Conservation (phyloP, 805 yeast species). For the Yamadazyma nakazawae region DNA sequence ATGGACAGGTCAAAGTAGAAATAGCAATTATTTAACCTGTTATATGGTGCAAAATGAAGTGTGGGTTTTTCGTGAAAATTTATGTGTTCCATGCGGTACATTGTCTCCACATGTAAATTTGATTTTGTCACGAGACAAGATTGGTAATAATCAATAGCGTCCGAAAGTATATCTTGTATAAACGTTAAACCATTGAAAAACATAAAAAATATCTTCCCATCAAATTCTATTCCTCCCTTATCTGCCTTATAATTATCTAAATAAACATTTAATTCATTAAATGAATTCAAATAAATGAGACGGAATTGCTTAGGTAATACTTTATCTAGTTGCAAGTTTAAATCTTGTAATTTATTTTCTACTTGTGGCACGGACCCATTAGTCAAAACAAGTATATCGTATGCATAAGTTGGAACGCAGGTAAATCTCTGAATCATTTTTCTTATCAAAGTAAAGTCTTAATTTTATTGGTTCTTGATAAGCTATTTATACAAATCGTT, state of each 20-base stretch:
- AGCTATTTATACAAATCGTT: conserved; percentile 9
- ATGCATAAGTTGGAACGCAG: conserved; percentile 29
- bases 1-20: conserved; percentile 34
- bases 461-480: conserved; percentile 17
- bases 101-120: conserved; percentile 1
- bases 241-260: conserved; percentile 21
- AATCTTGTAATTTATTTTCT: conserved; percentile 22
- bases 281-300: conserved; percentile 10
- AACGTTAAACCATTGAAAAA: conserved; percentile 33
- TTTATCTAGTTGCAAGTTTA: conserved; percentile 18
- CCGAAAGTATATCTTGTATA: conserved; percentile 29
- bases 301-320: conserved; percentile 11
- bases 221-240: conserved; percentile 12
- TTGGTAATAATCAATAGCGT: conserved; percentile 27
- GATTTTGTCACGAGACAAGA: conserved; percentile 7
- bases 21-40: conserved; percentile 13
- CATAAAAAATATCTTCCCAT: conserved; percentile 35
- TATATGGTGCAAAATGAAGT: conserved; percentile 1
- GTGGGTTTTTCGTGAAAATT: conserved; percentile 1
- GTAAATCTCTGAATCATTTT: conserved; percentile 35
- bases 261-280: conserved; percentile 15
- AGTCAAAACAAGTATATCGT: conserved; percentile 33
- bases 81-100: conserved; percentile 5
- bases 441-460: conserved; percentile 9
- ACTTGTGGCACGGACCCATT: conserved; percentile 33